Percentiles rank a stretch among this genome's conserved stretches.
phyloP scores from a whole-genome alignment of 148 eudicot genomes.

The Chenopodium berlandieri region DNA sequence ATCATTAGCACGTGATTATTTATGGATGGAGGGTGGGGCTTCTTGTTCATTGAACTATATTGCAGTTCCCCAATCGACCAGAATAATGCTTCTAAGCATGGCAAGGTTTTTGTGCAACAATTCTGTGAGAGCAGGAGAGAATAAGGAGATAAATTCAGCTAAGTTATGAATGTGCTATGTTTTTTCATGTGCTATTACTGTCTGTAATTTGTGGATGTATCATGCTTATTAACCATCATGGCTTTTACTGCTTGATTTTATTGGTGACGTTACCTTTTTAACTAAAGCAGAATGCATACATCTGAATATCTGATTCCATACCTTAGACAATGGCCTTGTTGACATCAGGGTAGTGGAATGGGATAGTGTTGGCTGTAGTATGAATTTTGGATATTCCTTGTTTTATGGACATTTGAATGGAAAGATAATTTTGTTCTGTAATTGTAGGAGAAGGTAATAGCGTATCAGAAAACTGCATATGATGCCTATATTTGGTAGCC shows the following conservation, averaged over 20 bases:
- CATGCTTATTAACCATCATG: background rate
- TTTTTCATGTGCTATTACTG: background rate
- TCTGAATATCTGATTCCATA: background rate
- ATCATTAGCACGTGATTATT: too few relatives aligned
- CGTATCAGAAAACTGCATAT: conserved; percentile 55
- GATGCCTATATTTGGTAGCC: conserved; percentile 57
- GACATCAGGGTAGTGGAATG: background rate
- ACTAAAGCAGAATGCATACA: background rate
- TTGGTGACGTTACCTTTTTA: background rate
- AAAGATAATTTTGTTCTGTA: background rate
- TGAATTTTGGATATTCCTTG: background rate
- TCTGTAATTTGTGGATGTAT: background rate
- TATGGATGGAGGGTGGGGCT: too few relatives aligned
- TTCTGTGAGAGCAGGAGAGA: background rate
- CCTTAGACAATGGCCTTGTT: background rate
- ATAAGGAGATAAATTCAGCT: too few relatives aligned
- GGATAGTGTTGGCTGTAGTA: background rate
- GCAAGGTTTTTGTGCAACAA: background rate
- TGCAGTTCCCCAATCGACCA: too few relatives aligned
- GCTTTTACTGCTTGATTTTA: background rate
- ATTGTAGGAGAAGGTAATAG: conserved; percentile 69
- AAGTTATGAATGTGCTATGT: background rate
- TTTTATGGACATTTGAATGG: background rate
- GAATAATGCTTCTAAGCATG: background rate
- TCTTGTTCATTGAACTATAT: too few relatives aligned